These are phyloP conservation scores for Solanum chiquidenum DNA, from an alignment of 257 asterid genomes.

Conservation along the genomic window DNA sequence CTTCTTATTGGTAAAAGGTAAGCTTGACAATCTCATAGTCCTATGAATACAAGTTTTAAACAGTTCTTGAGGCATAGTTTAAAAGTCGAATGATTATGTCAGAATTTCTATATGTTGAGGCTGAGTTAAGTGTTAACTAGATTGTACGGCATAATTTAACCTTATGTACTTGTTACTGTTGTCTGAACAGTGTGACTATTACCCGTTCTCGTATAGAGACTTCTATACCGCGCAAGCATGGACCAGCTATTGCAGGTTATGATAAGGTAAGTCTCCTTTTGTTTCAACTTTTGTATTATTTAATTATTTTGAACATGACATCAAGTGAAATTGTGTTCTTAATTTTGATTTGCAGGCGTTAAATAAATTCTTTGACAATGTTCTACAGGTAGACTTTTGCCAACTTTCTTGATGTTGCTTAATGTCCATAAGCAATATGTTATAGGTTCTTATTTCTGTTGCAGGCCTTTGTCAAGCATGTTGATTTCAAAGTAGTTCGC, in stretches of 20 bases:
- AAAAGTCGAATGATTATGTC: neutral
- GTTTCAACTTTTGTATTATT: neutral
- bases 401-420: neutral
- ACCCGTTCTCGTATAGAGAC: constrained; percentile 83
- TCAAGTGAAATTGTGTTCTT: neutral
- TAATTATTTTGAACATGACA: neutral
- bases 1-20: constrained; percentile 91
- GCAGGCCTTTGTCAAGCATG: constrained; percentile 74
- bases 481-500: constrained; percentile 82
- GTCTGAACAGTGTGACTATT: constrained; percentile 58
- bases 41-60: neutral
- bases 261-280: constrained; percentile 55
- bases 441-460: constrained; percentile 8
- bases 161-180: constrained; percentile 1
- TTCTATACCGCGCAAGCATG: constrained; percentile 97
- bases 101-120: neutral
- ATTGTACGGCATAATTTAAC: neutral
- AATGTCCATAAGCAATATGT: neutral
- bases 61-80: neutral
- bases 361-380: constrained; percentile 76
- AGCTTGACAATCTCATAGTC: neutral
- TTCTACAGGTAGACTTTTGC: constrained; percentile 44
- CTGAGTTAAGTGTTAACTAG: neutral
- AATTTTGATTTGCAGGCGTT: constrained; percentile 50
- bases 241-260: constrained; percentile 89